Evolutionary conservation across 129 eudicot genomes (phyloP), one percentile per base, ranked within the genome.

Genomic region (Oenanthe sinensis): DNA sequence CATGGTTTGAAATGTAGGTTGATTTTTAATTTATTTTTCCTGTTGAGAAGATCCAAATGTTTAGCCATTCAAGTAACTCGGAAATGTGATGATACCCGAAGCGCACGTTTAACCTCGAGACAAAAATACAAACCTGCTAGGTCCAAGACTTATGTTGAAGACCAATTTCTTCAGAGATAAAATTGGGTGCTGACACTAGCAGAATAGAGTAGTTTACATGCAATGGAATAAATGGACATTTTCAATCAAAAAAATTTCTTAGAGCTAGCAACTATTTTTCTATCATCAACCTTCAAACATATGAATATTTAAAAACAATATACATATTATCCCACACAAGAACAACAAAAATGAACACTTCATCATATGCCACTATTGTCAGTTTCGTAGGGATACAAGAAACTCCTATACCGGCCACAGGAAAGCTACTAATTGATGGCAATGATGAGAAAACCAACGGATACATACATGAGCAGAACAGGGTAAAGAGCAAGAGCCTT

Each of bases 401-500:
- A n/a, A 43, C 3, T 72, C 54, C 77, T 74, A 4, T 26, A 74
- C 33, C 69, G 10, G 28, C 20, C 19, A 37, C 36, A 33, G 20
- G 22, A 33, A 36, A 33, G 48, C 50, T 24, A 77, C 83, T 77
- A 89, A 86, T 89, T 87, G 30, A 94, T 94, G 85, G 98, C 98
- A 11, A 94, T 91, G 83, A 94, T 91, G 71, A 94, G 97, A 71
- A 94, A 94, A 83, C 97, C 97, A 22, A 94, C 98, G 20, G 98
- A 94, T 62, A 94, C 96, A 74, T 94, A 94, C 98, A 94, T 94
- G 77, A 94, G 98, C 48, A 94, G 75, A 15, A 94, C 98, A 17
- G 98, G 98, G 80, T 94, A 94, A 11, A 94, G 96, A 0, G 98
- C 98, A 9, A 94, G 96, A 39, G 98, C 98, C 87, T 94, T 94